Base-by-base conservation (phyloP, 768 basidiomycete species). In the Symmetrospora coprosmae region DNA sequence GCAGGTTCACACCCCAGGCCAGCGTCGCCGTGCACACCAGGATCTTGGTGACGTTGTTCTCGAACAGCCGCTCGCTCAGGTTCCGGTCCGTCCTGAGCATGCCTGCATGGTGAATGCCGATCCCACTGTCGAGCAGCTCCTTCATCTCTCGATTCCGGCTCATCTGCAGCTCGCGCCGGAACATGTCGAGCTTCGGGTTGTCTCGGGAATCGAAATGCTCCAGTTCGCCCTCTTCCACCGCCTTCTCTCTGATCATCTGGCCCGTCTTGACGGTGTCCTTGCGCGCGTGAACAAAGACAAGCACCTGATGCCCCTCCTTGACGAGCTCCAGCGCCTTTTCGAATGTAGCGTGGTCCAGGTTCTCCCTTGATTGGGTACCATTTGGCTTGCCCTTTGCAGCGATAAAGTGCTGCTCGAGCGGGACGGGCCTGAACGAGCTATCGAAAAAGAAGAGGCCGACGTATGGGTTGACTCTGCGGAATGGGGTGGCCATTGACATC, bases 1-100 rank as follows among this genome's bases (percentile, higher is more conserved):
- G 94, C 64, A 99, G 75, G 72, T 99, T 99, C 66, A 99, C 94
- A 74, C 94, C 94, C 94, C 94, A 99, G 4, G 94, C 94, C 40
- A 99, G 78, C 2, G 94, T 99, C 4, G 94, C 88, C 1, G 94
- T 99, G 75, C 94, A 99, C 72, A 88, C 94, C 17, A 99, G 76
- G 50, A 90, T 92, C 78, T 97, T 99, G 72, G 96, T 89, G 8
- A 81, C 85, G 68, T 81, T 80, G 16, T 85, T 84, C 67, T 85
- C 86, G 64, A 99, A 97, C 81, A 96, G 81, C 68, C 80, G 78
- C 73, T 97, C 94, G 81, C 86, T 90, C 77, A 96, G 80, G 71
- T 88, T 96, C 65, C 94, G 78, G 70, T 99, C 94, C 6, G 83
- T 81, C 46, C 94, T 78, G 63, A 99, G 73, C 94, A 99, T 97